Conservation (phyloP, 352 stramenopile genomes). For the Globisporangium cylindrosporum region DNA sequence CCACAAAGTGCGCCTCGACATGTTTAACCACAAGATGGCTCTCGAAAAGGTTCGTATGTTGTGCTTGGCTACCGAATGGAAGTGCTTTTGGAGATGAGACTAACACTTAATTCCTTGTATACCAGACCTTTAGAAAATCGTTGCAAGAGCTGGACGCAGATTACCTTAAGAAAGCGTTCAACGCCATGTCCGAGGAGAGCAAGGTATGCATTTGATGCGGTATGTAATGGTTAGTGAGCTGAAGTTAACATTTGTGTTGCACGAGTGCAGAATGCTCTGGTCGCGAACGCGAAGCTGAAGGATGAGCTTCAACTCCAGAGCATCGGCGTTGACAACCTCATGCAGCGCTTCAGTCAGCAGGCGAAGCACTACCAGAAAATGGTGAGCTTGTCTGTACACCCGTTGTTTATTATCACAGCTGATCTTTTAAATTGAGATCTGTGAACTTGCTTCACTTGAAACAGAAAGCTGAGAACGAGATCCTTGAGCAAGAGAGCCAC, state of each 20-base stretch:
- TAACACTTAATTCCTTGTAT: background rate
- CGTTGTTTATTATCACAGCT: background rate
- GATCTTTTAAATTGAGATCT: background rate
- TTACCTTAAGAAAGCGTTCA: slow-evolving; percentile 80
- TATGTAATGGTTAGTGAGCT: background rate
- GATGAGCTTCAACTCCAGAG: slow-evolving; percentile 76
- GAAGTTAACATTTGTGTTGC: too few relatives aligned
- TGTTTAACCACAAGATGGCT: slow-evolving; percentile 87
- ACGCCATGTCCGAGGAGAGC: slow-evolving; percentile 81
- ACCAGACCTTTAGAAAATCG: slow-evolving; percentile 66
- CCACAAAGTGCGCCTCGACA: slow-evolving; percentile 73
- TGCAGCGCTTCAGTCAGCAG: slow-evolving; percentile 70
- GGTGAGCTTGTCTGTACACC: slow-evolving; percentile 22
- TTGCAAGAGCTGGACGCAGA: slow-evolving; percentile 75
- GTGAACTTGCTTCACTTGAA: background rate
- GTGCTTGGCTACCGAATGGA: background rate
- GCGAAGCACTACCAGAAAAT: slow-evolving; percentile 68
- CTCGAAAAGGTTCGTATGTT: slow-evolving; percentile 56
- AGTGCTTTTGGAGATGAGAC: background rate
- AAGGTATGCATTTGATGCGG: slow-evolving; percentile 31
- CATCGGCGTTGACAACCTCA: slow-evolving; percentile 79
- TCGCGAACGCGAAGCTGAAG: slow-evolving; percentile 80
- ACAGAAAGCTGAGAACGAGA: slow-evolving; percentile 78
- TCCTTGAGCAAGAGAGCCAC: slow-evolving; percentile 68
- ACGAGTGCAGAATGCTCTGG: slow-evolving; percentile 44